phyloP scores from a whole-genome alignment of 805 yeast species.

The Yueomyces sinensis region DNA sequence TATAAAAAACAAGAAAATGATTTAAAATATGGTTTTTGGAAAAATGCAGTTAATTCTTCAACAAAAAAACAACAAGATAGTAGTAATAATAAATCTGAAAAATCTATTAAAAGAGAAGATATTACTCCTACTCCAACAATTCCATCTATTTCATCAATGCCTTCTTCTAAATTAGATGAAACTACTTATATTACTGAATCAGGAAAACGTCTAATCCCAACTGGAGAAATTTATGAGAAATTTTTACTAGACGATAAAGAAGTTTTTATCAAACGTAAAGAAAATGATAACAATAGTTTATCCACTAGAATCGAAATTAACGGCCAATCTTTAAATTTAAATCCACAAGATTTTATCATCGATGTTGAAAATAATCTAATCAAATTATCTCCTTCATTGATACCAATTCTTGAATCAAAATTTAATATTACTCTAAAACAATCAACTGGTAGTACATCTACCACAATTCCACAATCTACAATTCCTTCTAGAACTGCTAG shows the following conservation, averaged over 20 bases:
- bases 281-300: not conserved
- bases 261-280: slow-evolving; percentile 6
- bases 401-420: slow-evolving; percentile 6
- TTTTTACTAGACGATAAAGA: slow-evolving; percentile 14
- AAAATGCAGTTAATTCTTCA: slow-evolving; percentile 7
- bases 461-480: too few relatives aligned
- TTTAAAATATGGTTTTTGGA: slow-evolving; percentile 19
- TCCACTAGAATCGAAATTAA: slow-evolving; percentile 2
- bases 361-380: slow-evolving; percentile 4
- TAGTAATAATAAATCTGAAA: not conserved
- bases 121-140: slow-evolving; percentile 1
- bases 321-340: slow-evolving; percentile 4
- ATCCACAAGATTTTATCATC: slow-evolving; percentile 7
- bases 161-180: too few relatives aligned
- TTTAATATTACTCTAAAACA: not conserved
- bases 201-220: slow-evolving; percentile 6
- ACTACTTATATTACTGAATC: slow-evolving; percentile 6
- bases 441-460: too few relatives aligned
- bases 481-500: too few relatives aligned
- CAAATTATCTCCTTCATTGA: slow-evolving; percentile 7
- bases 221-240: slow-evolving; percentile 12
- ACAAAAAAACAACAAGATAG: not conserved
- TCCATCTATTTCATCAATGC: too few relatives aligned
- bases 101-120: not conserved
- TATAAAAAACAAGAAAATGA: slow-evolving; percentile 14